These are phyloP conservation scores for Candida corydali DNA, from an alignment of 805 yeast genomes.

Conservation along the genomic window DNA sequence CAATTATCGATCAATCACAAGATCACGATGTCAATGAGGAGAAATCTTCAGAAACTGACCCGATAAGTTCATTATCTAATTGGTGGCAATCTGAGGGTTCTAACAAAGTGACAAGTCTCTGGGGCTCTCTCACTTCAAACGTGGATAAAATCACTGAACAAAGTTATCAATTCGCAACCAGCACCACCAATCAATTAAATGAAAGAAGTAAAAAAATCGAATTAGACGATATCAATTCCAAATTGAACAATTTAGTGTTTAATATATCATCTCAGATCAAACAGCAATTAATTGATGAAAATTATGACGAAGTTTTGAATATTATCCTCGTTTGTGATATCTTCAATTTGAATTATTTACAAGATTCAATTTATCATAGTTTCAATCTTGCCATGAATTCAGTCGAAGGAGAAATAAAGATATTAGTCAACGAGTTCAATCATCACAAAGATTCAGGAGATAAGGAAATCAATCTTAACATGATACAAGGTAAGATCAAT, in stretches of 20 bases:
- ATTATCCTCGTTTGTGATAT: conserved; percentile 59
- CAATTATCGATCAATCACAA: conserved; percentile 1
- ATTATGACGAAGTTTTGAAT: conserved; percentile 38
- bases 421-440: conserved; percentile 50
- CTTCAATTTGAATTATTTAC: conserved; percentile 46
- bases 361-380: conserved; percentile 44
- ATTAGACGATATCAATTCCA: conserved; percentile 11
- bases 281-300: conserved; percentile 56
- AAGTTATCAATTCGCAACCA: conserved; percentile 47
- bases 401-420: conserved; percentile 73
- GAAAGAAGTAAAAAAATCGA: conserved; percentile 35
- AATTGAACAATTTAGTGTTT: conserved; percentile 27
- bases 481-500: conserved; percentile 87
- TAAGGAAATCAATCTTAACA: conserved; percentile 55
- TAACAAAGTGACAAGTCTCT: conserved; percentile 56
- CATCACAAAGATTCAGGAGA: conserved; percentile 66
- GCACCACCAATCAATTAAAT: conserved; percentile 37
- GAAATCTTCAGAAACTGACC: conserved; percentile 34
- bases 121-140: conserved; percentile 62
- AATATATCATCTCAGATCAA: conserved; percentile 39
- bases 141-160: conserved; percentile 47
- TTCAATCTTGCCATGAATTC: conserved; percentile 66
- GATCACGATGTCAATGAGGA: neutral
- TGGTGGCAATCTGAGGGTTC: conserved; percentile 81
- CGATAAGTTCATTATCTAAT: conserved; percentile 58